phyloP scores from a whole-genome alignment of 768 basidiomycete genomes.

The Trametes sanguinea region DNA sequence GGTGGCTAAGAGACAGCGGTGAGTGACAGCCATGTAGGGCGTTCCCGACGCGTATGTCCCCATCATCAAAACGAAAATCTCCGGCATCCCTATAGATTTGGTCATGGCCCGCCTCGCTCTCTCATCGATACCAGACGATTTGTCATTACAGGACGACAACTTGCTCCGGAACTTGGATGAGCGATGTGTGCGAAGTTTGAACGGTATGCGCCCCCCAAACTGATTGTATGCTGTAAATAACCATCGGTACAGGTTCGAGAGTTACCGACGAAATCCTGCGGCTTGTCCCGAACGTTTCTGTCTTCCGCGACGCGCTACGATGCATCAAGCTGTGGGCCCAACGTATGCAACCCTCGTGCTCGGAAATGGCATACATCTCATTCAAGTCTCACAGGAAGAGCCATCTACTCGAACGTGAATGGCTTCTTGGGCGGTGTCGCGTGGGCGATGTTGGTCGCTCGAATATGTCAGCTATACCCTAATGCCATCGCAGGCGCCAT shows the following conservation, averaged over 20 bases:
- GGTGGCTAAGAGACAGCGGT: conserved; percentile 1
- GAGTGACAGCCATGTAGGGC: conserved; percentile 54
- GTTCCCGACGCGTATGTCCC: conserved; percentile 98
- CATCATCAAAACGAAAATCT: conserved; percentile 88
- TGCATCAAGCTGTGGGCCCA: conserved; percentile 99
- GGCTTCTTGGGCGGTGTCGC: conserved; percentile 98
- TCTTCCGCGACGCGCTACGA: conserved; percentile 91
- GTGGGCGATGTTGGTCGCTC: conserved; percentile 98
- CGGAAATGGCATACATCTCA: background rate
- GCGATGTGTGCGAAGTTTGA: conserved; percentile 90
- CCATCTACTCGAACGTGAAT: conserved; percentile 97
- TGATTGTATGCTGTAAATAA: background rate
- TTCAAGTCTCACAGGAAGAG: conserved; percentile 60
- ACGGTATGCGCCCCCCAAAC: conserved; percentile 52
- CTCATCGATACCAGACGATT: conserved; percentile 87
- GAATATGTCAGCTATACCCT: conserved; percentile 98
- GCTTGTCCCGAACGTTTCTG: conserved; percentile 89
- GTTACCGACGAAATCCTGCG: conserved; percentile 96
- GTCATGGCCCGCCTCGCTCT: conserved; percentile 88
- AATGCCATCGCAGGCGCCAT: conserved; percentile 93
- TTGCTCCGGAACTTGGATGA: conserved; percentile 92
- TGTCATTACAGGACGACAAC: conserved; percentile 89
- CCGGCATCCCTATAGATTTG: conserved; percentile 92
- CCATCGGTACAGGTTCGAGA: conserved; percentile 72
- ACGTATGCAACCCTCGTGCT: conserved; percentile 51